phyloP scores from a whole-genome alignment of 2,329 filamentous ascomycete genomes.

The Alternaria sp. region DNA sequence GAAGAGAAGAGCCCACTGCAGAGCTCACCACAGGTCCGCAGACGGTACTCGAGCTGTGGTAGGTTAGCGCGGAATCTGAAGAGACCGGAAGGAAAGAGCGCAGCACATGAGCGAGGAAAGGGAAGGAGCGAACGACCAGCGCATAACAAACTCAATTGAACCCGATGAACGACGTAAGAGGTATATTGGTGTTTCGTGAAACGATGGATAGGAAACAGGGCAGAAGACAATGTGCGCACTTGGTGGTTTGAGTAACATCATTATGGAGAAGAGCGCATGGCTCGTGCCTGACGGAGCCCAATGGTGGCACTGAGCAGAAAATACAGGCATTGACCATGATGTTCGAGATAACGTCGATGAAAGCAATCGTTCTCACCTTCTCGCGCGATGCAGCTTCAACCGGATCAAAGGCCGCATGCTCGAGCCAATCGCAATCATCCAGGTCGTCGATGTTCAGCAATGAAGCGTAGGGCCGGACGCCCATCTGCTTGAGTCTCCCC shows the following conservation, averaged over 20 bases:
- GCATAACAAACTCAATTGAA: background rate
- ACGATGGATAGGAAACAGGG: background rate
- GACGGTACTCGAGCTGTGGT: conserved; percentile 74
- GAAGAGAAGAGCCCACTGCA: conserved; percentile 82
- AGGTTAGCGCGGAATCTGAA: conserved; percentile 9
- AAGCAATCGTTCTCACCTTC: conserved; percentile 60
- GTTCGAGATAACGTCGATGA: background rate
- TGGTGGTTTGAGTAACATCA: conserved; percentile 9
- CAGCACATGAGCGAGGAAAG: conserved; percentile 2
- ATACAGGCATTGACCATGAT: background rate
- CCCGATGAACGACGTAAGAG: background rate
- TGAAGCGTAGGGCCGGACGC: conserved; percentile 76
- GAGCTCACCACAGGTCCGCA: conserved; percentile 76
- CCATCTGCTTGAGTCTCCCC: conserved; percentile 47
- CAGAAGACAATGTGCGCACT: background rate
- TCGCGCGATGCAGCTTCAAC: conserved; percentile 64
- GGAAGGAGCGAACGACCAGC: background rate
- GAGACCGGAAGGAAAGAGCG: background rate
- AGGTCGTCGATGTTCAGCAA: conserved; percentile 72
- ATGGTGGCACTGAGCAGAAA: conserved; percentile 13
- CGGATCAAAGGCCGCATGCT: conserved; percentile 65
- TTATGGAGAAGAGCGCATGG: conserved; percentile 20
- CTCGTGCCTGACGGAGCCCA: conserved; percentile 21
- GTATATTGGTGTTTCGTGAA: background rate
- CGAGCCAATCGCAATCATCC: conserved; percentile 66